A percentile compares a stretch with the other conserved stretches of the same genome.
Conservation (phyloP, 2,329 filamentous ascomycete genomes). For the Sarocladium kiliense region DNA sequence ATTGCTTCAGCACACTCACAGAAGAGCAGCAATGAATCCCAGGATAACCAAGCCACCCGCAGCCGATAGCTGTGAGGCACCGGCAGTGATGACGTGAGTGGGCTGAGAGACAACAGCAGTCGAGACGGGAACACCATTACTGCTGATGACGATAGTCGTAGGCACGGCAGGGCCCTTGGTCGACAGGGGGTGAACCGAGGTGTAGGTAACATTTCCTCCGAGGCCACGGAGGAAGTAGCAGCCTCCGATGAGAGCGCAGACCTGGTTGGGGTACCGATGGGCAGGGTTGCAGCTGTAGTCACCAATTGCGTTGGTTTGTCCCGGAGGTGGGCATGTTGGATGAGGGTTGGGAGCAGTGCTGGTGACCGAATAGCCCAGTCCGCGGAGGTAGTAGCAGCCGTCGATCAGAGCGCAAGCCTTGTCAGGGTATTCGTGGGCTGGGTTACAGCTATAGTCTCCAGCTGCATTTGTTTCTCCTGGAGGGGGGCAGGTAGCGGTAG, state of each 20-base stretch:
- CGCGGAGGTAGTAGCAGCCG: not conserved
- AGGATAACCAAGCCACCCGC: not conserved
- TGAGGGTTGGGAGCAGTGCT: not conserved
- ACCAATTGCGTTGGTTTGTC: not conserved
- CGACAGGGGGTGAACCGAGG: too few relatives aligned
- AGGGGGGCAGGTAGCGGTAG: not conserved
- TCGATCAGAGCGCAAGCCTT: not conserved
- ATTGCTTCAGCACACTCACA: not conserved
- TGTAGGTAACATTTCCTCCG: not conserved
- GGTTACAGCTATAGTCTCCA: not conserved
- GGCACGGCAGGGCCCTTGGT: too few relatives aligned
- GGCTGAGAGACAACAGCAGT: not conserved
- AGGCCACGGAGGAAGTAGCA: not conserved
- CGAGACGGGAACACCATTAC: not conserved
- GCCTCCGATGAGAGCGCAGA: not conserved
- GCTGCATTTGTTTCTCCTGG: not conserved
- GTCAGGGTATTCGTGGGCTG: not conserved
- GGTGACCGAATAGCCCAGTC: not conserved
- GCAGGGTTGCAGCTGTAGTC: not conserved
- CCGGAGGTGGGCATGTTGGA: not conserved
- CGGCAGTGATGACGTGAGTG: not conserved
- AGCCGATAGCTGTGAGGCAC: not conserved
- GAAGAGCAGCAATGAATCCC: not conserved
- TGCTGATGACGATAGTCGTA: too few relatives aligned
- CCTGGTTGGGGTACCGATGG: not conserved